Evolutionary conservation across 2,329 filamentous ascomycete species (phyloP).

Genomic region (Colletotrichum sp.): DNA sequence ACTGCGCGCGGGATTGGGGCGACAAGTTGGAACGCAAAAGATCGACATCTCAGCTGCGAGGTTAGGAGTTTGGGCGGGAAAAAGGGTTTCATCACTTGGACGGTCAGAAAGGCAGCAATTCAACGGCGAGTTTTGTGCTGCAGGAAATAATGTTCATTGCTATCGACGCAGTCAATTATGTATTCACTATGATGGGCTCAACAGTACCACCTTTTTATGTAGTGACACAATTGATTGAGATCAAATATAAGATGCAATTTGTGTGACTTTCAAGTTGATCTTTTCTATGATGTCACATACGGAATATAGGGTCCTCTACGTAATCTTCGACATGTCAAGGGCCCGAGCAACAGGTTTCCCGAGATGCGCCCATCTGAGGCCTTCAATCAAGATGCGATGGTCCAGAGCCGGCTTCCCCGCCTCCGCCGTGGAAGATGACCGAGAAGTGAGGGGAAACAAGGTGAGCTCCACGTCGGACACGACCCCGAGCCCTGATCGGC

Average conservation of each 20-base stretch:
- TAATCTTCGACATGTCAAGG: background rate
- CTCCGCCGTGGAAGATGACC: conserved; percentile 6
- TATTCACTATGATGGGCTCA: background rate
- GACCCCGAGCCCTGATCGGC: background rate
- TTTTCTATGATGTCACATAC: background rate
- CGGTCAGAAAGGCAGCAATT: background rate
- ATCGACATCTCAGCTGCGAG: conserved; percentile 9
- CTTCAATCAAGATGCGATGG: background rate
- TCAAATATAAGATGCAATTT: background rate
- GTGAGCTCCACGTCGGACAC: background rate
- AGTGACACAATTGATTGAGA: background rate
- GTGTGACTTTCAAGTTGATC: background rate
- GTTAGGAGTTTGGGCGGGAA: background rate
- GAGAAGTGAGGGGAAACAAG: conserved; percentile 9
- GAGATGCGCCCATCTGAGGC: background rate
- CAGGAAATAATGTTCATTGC: background rate
- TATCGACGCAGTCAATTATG: background rate
- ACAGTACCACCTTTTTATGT: background rate
- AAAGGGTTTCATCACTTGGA: background rate
- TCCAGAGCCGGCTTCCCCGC: background rate
- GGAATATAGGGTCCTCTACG: background rate
- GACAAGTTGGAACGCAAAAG: conserved; percentile 12
- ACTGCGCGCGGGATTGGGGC: conserved; percentile 16
- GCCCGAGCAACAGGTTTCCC: background rate
- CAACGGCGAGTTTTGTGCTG: background rate